phyloP scores from a whole-genome alignment of 441 rosid species.

The Jatropha podagrica region DNA sequence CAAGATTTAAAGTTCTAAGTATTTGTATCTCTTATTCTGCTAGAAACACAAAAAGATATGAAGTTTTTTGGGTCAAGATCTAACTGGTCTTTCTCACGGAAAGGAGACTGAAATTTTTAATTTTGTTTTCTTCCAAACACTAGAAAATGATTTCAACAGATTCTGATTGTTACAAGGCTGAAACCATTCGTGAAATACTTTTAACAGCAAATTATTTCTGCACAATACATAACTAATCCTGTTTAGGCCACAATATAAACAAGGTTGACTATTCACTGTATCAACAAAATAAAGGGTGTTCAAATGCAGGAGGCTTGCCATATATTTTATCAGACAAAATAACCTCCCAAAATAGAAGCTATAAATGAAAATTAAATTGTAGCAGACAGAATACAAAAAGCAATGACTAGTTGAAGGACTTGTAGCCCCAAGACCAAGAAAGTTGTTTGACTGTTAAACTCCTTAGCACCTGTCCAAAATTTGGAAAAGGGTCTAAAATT shows the following conservation, averaged over 20 bases:
- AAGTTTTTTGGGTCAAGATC: not conserved
- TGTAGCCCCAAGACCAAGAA: not conserved
- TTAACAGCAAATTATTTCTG: not conserved
- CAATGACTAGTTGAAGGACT: not conserved
- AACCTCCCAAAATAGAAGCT: not conserved
- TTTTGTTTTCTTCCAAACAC: not conserved
- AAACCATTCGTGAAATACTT: not conserved
- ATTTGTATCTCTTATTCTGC: not conserved
- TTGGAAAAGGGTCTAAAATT: not conserved
- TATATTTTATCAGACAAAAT: not conserved
- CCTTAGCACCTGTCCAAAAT: not conserved
- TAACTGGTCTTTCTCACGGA: not conserved
- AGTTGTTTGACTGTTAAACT: not conserved
- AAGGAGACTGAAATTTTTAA: not conserved
- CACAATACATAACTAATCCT: not conserved
- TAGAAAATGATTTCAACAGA: not conserved
- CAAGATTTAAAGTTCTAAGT: not conserved
- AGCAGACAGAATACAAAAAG: not conserved
- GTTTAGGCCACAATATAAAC: too few species aligned
- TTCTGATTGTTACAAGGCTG: not conserved
- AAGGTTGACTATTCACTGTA: not conserved
- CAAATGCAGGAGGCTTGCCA: not conserved
- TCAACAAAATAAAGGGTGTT: not conserved
- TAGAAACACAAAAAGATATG: not conserved
- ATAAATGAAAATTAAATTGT: not conserved